Evolutionary conservation across 495 filamentous ascomycete species (phyloP), one percentile per base, ranked within the genome.

Genomic region (Xanthoparmelia taractica): DNA sequence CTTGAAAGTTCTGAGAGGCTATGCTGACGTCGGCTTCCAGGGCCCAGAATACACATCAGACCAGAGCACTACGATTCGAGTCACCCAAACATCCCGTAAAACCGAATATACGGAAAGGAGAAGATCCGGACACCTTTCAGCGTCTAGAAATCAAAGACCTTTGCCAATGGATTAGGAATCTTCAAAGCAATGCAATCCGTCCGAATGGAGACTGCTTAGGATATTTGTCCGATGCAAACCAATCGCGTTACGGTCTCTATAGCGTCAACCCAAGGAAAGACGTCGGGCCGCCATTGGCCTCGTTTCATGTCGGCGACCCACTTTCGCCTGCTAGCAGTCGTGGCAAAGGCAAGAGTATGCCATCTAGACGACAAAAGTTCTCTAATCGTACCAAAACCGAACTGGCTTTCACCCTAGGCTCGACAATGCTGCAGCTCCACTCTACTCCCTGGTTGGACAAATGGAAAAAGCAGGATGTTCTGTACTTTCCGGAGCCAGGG

Each of bases 371-470:
- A 48, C 36, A 61, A 27, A 27, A n/a, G 6, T 48, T 61, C n/a
- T 61, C 29, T 20, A 23, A 47, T 20, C 18, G 59, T 48, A 27
- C 36, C n/a, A 45, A 33, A 61, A 13, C 47, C 20, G 13, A 61
- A 23, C 37, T 48, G n/a, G 59, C 59, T 48, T 61, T 43, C 38
- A 48, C 59, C 17, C 40, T 61, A 25, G 59, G 38, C 6, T 48
- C 59, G 36, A 61, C 59, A 33, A 27, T 61, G 37, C 29, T 61
- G 27, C 59, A 61, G 34, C 41, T 61, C 13, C 59, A 61, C 27
- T 61, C 59, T 61, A 61, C 59, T 2, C 37, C 37, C 8, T 61
- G 59, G 59, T 31, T 61, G 8, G 59, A 61, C 10, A 43, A 48
- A 11, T 61, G 59, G 59, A n/a, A n/a, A 0, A 61, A 61, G 47